A percentile compares a stretch with the other conserved stretches of the same genome.
These are phyloP conservation scores for Nidularia sp. DNA, from an alignment of 768 basidiomycete genomes.

Conservation along the genomic window DNA sequence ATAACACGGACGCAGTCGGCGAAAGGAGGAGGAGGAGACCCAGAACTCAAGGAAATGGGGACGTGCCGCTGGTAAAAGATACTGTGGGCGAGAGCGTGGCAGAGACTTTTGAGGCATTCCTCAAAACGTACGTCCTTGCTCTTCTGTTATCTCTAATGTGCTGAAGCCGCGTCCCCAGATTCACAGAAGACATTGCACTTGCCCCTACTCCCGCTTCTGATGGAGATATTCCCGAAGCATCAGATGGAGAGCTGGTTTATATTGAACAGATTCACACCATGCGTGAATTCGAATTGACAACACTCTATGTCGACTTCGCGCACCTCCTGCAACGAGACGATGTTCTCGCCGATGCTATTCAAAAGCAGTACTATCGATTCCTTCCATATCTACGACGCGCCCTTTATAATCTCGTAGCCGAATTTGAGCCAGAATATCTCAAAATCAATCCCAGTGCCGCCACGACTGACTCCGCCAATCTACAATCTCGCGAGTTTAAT, in stretches of 20 bases:
- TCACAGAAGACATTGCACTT: slow-evolving; percentile 75
- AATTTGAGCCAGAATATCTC: slow-evolving; percentile 90
- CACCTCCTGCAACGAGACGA: slow-evolving; percentile 90
- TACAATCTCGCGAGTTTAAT: slow-evolving; percentile 90
- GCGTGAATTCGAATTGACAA: slow-evolving; percentile 92
- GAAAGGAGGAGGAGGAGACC: slow-evolving; percentile 40
- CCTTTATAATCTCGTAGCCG: slow-evolving; percentile 82
- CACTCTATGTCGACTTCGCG: slow-evolving; percentile 93
- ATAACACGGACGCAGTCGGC: slow-evolving; percentile 25
- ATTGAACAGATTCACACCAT: slow-evolving; percentile 93
- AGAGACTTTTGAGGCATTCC: slow-evolving; percentile 86
- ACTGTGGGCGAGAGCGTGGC: slow-evolving; percentile 94
- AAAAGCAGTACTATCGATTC: slow-evolving; percentile 95
- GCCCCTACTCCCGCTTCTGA: slow-evolving; percentile 80
- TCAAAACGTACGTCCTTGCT: slow-evolving; percentile 69
- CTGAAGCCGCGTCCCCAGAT: slow-evolving; percentile 44
- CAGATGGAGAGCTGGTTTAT: slow-evolving; percentile 71
- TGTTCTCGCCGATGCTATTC: slow-evolving; percentile 89
- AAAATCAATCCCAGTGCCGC: slow-evolving; percentile 92
- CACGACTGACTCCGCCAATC: slow-evolving; percentile 79
- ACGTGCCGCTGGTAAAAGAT: slow-evolving; percentile 87
- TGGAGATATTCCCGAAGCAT: slow-evolving; percentile 49
- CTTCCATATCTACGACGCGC: slow-evolving; percentile 92
- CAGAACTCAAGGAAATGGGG: slow-evolving; percentile 48
- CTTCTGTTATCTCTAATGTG: neutral